Percentiles rank a stretch among this genome's conserved stretches.
Evolutionary conservation across 176 grass and related monocot species (phyloP).

Genomic region (Otatea glauca): DNA sequence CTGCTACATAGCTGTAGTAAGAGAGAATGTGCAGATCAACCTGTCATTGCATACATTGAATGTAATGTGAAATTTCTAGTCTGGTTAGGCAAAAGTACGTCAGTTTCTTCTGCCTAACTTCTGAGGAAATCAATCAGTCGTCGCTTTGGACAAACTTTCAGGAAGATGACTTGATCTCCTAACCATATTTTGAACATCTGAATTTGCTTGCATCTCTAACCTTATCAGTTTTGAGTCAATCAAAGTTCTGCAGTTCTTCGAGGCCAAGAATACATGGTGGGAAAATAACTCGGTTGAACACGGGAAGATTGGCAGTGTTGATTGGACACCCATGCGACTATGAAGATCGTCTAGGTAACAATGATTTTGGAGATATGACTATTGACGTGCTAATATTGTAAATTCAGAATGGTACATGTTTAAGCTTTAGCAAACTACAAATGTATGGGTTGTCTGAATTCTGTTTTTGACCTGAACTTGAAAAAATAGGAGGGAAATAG

Average conservation of each 20-base stretch:
- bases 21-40: constrained; percentile 3
- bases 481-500: not conserved
- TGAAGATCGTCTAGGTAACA: not conserved
- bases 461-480: not conserved
- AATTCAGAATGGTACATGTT: not conserved
- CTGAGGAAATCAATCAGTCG: not conserved
- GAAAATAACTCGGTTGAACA: not conserved
- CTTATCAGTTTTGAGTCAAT: not conserved
- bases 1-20: constrained; percentile 15
- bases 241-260: not conserved
- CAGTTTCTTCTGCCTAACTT: constrained; percentile 15
- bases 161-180: not conserved
- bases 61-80: not conserved
- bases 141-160: constrained; percentile 14
- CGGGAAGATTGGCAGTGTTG: not conserved
- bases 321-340: not conserved
- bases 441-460: not conserved
- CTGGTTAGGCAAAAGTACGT: not conserved
- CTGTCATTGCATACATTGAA: not conserved
- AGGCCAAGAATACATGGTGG: not conserved
- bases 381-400: not conserved
- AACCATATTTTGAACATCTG: not conserved
- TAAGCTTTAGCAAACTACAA: not conserved
- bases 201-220: constrained; percentile 26
- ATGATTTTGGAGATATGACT: not conserved